Percentiles rank a stretch among this genome's conserved stretches.
Conservation (phyloP, 108 stramenopile species). For the Skeletonema marinoi region DNA sequence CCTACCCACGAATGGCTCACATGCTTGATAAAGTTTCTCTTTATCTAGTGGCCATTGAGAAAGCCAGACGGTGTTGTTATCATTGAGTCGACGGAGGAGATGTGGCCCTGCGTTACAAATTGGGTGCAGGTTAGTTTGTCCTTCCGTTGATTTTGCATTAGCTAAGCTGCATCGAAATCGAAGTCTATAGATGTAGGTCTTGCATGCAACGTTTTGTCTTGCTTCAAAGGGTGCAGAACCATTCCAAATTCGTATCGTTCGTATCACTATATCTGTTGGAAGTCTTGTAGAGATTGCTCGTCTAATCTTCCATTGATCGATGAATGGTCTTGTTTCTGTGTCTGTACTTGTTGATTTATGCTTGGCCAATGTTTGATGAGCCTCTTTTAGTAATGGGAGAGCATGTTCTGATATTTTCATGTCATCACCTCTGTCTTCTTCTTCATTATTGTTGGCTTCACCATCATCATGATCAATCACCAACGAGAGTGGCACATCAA, state of each 20-base stretch:
- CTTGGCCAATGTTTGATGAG: conserved; percentile 18
- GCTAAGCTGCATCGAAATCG: conserved; percentile 56
- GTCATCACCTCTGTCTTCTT: neutral
- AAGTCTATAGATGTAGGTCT: conserved; percentile 74
- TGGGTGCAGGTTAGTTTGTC: conserved; percentile 42
- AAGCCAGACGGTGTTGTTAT: conserved; percentile 64
- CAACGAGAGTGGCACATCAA: conserved; percentile 50
- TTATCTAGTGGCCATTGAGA: conserved; percentile 77
- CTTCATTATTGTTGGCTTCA: neutral
- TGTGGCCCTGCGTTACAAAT: conserved; percentile 64
- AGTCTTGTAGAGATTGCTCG: conserved; percentile 74
- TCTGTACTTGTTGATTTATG: neutral
- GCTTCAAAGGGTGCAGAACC: conserved; percentile 60
- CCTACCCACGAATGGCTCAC: conserved; percentile 54
- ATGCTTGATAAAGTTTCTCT: conserved; percentile 44
- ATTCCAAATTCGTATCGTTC: conserved; percentile 37
- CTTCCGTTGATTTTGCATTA: neutral
- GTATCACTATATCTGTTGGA: conserved; percentile 69
- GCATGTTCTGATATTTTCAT: neutral
- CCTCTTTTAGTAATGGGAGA: conserved; percentile 26
- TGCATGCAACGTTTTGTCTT: conserved; percentile 53
- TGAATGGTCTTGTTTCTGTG: neutral
- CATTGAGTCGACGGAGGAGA: conserved; percentile 46
- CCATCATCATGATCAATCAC: neutral
- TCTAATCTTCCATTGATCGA: conserved; percentile 62